A percentile compares a stretch with the other conserved stretches of the same genome.
These are phyloP conservation scores for Solanum rostratum DNA, from an alignment of 257 asterid species.

Conservation along the genomic window DNA sequence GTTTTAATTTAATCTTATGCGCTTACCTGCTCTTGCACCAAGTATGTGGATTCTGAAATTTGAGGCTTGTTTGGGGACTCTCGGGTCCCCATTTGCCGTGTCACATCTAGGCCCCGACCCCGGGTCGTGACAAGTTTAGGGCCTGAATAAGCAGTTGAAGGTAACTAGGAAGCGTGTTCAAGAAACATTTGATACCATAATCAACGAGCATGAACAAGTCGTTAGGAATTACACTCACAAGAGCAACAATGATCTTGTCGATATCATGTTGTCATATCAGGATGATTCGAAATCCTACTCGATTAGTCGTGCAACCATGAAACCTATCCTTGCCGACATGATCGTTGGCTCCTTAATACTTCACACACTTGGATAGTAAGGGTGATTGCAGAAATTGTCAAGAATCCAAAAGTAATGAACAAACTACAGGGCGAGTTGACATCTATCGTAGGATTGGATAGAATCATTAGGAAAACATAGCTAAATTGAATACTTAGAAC, in stretches of 20 bases:
- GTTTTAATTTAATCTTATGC: too few species aligned
- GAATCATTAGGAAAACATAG: background rate
- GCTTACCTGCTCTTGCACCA: too few species aligned
- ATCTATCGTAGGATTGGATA: background rate
- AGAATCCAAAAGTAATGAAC: background rate
- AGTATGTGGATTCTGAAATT: too few species aligned
- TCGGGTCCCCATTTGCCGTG: too few species aligned
- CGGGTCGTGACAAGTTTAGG: too few species aligned
- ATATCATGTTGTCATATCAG: background rate
- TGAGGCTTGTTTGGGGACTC: too few species aligned
- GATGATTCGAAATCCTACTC: background rate
- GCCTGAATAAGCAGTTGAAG: too few species aligned
- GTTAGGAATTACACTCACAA: background rate
- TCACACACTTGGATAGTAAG: conserved; percentile 3
- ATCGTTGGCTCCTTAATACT: conserved; percentile 3
- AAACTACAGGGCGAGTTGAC: background rate
- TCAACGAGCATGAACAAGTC: conserved; percentile 5
- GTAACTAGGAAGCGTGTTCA: background rate
- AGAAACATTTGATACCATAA: background rate
- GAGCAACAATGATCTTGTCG: background rate
- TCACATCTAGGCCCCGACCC: too few species aligned
- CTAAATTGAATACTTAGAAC: conserved; percentile 1
- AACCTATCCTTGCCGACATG: conserved; percentile 8
- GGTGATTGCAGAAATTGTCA: background rate
- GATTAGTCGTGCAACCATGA: background rate